Evolutionary conservation across 1,284 basidiomycete species (phyloP).

Genomic region (Fistulina hepatica): DNA sequence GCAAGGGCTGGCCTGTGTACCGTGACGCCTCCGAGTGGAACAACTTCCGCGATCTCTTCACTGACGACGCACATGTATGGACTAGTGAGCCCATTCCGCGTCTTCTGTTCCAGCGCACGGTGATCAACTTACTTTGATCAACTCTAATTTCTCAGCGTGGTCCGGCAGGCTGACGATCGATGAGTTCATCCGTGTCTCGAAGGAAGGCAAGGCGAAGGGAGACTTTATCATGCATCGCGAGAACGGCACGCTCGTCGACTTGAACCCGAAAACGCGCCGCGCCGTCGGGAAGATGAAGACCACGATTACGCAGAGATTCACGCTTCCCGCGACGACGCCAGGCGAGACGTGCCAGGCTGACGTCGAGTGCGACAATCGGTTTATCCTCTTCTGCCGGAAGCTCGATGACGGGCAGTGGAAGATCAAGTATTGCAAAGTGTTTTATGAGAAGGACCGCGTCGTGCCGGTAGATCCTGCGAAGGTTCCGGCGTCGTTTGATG

Average conservation of each 20-base stretch:
- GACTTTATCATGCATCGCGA: slow-evolving; percentile 16
- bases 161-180: slow-evolving; percentile 14
- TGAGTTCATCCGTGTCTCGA: slow-evolving; percentile 14
- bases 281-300: slow-evolving; percentile 18
- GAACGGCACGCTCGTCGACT: slow-evolving; percentile 15
- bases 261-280: slow-evolving; percentile 8
- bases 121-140: too few relatives aligned
- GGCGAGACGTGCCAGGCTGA: slow-evolving; percentile 6
- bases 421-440: slow-evolving; percentile 14
- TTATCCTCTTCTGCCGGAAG: slow-evolving; percentile 15
- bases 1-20: too few relatives aligned
- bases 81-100: too few relatives aligned
- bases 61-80: slow-evolving; percentile 15
- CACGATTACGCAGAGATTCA: slow-evolving; percentile 16
- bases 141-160: slow-evolving; percentile 17
- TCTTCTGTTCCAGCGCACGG: too few relatives aligned
- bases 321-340: slow-evolving; percentile 13
- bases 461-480: slow-evolving; percentile 15
- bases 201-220: slow-evolving; percentile 15
- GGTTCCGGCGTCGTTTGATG: slow-evolving; percentile 14
- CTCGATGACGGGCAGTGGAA: slow-evolving; percentile 9
- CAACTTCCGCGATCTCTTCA: slow-evolving; percentile 16
- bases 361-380: slow-evolving; percentile 15
- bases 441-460: slow-evolving; percentile 18
- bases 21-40: slow-evolving; percentile 17